Percentiles rank a stretch among this genome's conserved stretches.
Evolutionary conservation across 441 rosid genomes (phyloP).

Genomic region (Kokia cookei): DNA sequence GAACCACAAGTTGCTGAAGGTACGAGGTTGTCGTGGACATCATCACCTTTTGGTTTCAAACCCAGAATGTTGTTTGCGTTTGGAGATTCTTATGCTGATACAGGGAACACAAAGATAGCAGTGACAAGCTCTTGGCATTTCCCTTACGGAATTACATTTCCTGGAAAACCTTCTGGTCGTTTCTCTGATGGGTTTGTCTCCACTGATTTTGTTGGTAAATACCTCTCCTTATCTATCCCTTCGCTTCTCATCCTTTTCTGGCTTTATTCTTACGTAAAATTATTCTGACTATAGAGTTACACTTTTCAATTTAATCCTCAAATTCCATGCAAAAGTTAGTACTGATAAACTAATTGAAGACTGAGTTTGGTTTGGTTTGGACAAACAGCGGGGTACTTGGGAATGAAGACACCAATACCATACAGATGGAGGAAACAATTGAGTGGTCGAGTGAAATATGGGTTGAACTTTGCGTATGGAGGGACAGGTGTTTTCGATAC

Average conservation of each 20-base stretch:
- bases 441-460: constrained; percentile 31
- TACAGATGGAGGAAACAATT: constrained; percentile 45
- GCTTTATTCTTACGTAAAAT: no score
- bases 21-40: background rate
- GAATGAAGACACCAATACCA: constrained; percentile 69
- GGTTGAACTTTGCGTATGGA: constrained; percentile 80
- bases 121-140: constrained; percentile 29
- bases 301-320: no score
- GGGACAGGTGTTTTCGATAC: constrained; percentile 82
- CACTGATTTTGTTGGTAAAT: constrained; percentile 50
- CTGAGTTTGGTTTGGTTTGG: background rate
- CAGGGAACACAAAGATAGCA: background rate
- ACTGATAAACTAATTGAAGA: background rate
- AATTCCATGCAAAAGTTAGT: background rate
- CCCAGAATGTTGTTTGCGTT: background rate
- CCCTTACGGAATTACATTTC: constrained; percentile 66
- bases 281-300: no score
- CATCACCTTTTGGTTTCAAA: background rate
- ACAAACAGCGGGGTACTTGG: constrained; percentile 39
- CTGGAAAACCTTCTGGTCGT: constrained; percentile 63
- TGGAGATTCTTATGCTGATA: background rate
- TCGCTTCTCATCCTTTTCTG: background rate
- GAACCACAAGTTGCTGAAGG: background rate
- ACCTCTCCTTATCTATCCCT: background rate
- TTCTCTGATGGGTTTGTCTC: constrained; percentile 59